phyloP scores from a whole-genome alignment of 176 grass and related monocot genomes.

The Pontederia paniculata region DNA sequence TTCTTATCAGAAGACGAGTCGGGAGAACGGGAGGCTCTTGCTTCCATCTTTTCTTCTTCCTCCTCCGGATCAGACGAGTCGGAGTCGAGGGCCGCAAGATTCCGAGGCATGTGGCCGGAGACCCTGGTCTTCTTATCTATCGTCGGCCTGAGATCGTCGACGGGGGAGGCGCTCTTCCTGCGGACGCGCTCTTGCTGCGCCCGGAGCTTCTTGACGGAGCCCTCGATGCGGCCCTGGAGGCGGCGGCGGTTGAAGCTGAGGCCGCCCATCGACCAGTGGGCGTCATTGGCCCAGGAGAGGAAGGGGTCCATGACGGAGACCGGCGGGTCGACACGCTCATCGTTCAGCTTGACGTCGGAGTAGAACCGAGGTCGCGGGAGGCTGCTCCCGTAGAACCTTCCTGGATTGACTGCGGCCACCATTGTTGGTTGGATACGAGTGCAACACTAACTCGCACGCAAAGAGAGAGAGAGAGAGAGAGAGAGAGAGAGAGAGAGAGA shows the following conservation, averaged over 20 bases:
- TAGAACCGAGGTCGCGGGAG: conserved; percentile 67
- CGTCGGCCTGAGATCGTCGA: conserved; percentile 14
- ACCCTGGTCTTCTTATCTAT: conserved; percentile 22
- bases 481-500: no score
- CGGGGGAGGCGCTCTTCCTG: conserved; percentile 8
- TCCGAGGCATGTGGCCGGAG: neutral
- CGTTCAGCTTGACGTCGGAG: conserved; percentile 28
- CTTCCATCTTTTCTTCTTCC: conserved; percentile 17
- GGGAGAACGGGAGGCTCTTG: neutral
- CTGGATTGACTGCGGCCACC: conserved; percentile 56
- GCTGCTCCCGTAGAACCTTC: conserved; percentile 67
- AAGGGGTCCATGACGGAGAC: conserved; percentile 51
- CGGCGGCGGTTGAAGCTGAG: conserved; percentile 55
- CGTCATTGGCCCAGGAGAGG: conserved; percentile 58
- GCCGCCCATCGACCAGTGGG: conserved; percentile 93
- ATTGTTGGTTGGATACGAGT: conserved; percentile 12
- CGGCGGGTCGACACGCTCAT: conserved; percentile 46
- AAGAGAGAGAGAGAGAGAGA: no score
- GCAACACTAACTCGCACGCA: no score
- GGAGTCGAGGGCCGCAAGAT: conserved; percentile 23
- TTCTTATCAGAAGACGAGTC: conserved; percentile 15
- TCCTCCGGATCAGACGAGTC: conserved; percentile 21
- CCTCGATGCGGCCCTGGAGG: conserved; percentile 83
- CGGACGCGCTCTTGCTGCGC: conserved; percentile 2
- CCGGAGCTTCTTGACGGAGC: conserved; percentile 69